phyloP scores from a whole-genome alignment of 306 rosid species.

The Canavalia gladiata region DNA sequence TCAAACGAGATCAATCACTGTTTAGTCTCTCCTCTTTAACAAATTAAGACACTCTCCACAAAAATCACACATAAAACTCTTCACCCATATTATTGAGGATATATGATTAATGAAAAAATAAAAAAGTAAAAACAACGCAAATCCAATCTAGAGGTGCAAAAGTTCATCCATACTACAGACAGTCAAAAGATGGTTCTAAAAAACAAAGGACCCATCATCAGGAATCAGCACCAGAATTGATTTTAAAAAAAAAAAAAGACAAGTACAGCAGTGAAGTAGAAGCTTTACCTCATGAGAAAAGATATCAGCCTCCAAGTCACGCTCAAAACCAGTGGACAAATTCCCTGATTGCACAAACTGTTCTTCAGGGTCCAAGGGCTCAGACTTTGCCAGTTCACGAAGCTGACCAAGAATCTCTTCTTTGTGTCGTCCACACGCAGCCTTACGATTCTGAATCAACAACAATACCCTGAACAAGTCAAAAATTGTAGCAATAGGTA shows the following conservation, averaged over 20 bases:
- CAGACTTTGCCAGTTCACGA: constrained; percentile 69
- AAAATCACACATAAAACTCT: background rate
- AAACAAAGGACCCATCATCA: background rate
- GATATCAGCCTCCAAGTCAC: constrained; percentile 51
- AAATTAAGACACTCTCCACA: background rate
- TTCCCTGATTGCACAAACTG: constrained; percentile 48
- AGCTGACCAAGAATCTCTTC: constrained; percentile 87
- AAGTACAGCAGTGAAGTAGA: constrained; percentile 2
- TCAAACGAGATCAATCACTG: background rate
- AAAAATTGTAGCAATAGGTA: constrained; percentile 46
- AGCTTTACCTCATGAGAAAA: constrained; percentile 62
- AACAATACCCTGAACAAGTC: constrained; percentile 59
- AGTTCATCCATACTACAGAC: background rate
- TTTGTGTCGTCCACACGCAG: constrained; percentile 79
- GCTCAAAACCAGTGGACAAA: constrained; percentile 49
- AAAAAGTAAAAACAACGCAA: background rate
- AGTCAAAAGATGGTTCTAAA: background rate
- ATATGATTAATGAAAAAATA: background rate
- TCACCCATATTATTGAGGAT: no score
- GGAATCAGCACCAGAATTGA: constrained; percentile 11
- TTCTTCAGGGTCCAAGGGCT: constrained; percentile 58
- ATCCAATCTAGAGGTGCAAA: background rate
- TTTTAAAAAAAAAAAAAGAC: background rate
- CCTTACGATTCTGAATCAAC: constrained; percentile 82
- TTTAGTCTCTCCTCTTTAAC: background rate